Evolutionary conservation across 352 stramenopile genomes (phyloP).

Genomic region (Globisporangium viniferum): DNA sequence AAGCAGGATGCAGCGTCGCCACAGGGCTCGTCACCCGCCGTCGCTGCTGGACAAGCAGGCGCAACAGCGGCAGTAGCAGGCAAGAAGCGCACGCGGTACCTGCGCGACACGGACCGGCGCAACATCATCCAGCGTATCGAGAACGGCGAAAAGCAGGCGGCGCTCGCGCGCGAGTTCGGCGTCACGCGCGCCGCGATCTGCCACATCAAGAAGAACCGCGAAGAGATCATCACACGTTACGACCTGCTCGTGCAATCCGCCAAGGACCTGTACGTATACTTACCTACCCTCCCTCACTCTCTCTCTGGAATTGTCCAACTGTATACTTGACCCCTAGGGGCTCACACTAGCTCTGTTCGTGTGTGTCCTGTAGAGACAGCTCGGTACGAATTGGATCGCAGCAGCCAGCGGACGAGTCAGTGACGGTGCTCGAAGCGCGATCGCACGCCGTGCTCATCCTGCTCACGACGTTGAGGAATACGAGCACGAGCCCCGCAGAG

Average conservation of each 20-base stretch:
- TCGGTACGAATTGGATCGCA: conserved; percentile 2
- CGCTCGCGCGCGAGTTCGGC: conserved; percentile 60
- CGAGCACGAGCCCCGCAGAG: conserved; percentile 17
- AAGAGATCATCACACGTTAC: conserved; percentile 68
- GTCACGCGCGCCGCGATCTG: conserved; percentile 68
- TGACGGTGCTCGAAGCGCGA: conserved; percentile 43
- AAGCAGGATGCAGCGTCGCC: not conserved
- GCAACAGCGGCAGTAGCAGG: not conserved
- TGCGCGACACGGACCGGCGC: conserved; percentile 53
- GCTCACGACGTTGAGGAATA: conserved; percentile 47
- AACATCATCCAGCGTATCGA: conserved; percentile 71
- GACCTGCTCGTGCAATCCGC: conserved; percentile 52
- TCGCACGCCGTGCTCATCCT: conserved; percentile 41
- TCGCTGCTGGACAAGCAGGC: not conserved
- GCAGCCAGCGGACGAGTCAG: conserved; percentile 16
- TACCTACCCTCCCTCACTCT: too few relatives aligned
- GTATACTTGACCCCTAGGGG: not conserved
- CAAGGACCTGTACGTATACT: conserved; percentile 42
- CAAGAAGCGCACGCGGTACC: conserved; percentile 48
- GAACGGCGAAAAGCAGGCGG: conserved; percentile 60
- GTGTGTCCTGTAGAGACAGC: conserved; percentile 25
- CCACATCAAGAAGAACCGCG: conserved; percentile 79
- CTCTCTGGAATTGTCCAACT: not conserved
- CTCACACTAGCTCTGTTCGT: not conserved
- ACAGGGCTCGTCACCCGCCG: not conserved